These are phyloP conservation scores for Dioscorea alata DNA, from an alignment of 106 monocot genomes.

Conservation along the genomic window DNA sequence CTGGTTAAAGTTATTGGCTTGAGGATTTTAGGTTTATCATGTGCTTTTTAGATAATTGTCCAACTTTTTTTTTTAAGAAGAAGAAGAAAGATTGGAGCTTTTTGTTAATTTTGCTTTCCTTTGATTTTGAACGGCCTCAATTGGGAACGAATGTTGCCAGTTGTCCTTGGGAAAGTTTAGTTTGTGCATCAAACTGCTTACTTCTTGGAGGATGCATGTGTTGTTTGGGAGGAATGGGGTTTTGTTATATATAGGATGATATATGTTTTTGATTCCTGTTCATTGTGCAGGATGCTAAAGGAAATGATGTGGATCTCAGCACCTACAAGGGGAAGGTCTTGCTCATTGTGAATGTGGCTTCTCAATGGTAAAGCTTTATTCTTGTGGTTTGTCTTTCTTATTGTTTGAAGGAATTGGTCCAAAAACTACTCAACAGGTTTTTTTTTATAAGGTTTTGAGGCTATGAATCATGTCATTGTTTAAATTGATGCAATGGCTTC, in stretches of 20 bases:
- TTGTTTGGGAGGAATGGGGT: too few species aligned
- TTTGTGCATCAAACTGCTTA: too few species aligned
- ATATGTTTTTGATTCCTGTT: too few species aligned
- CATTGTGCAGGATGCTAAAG: conserved; percentile 48
- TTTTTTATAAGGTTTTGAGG: too few species aligned
- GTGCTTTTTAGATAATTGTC: background rate
- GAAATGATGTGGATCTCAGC: conserved; percentile 66
- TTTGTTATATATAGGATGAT: too few species aligned
- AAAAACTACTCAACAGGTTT: too few species aligned
- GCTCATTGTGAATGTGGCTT: conserved; percentile 77
- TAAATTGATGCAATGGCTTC: conserved; percentile 39
- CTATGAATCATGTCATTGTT: too few species aligned
- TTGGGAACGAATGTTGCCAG: too few species aligned
- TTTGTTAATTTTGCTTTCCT: background rate
- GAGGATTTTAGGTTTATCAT: background rate
- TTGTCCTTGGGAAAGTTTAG: too few species aligned
- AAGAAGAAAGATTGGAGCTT: too few species aligned
- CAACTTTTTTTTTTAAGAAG: background rate
- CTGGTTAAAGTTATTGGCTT: background rate
- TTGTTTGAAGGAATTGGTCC: too few species aligned
- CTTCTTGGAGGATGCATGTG: too few species aligned
- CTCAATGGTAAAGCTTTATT: conserved; percentile 40
- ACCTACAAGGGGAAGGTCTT: conserved; percentile 72
- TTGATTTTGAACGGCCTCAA: background rate
- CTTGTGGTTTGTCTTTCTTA: background rate